Evolutionary conservation across 2,329 filamentous ascomycete species (phyloP).

Genomic region (Periconia sp.): DNA sequence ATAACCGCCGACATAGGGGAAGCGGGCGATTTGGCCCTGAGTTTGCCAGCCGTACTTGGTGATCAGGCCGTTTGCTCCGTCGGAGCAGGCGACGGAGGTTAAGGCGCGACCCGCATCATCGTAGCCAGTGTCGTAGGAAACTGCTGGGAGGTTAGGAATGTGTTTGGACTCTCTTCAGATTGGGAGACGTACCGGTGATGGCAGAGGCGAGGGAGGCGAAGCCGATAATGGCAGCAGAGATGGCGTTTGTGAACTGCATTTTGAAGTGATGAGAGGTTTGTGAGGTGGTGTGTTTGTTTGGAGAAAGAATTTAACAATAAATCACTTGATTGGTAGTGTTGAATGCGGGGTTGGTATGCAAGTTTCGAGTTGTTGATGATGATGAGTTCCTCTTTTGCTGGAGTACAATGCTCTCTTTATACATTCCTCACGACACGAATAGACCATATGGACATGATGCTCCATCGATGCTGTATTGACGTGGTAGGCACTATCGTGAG

Average conservation of each 20-base stretch:
- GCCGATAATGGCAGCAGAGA: conserved; percentile 26
- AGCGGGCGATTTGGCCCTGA: conserved; percentile 49
- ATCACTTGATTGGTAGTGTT: conserved; percentile 6
- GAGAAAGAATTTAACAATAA: conserved; percentile 1
- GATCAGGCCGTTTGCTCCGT: conserved; percentile 67
- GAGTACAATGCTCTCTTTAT: conserved; percentile 28
- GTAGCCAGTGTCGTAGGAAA: conserved; percentile 74
- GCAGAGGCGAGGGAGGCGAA: conserved; percentile 35
- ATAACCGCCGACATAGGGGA: conserved; percentile 54
- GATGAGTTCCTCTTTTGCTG: conserved; percentile 7
- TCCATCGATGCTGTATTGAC: conserved; percentile 20
- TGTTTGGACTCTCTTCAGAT: neutral
- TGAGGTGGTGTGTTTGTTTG: conserved; percentile 1
- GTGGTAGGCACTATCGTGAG: conserved; percentile 20
- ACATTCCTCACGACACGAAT: conserved; percentile 12
- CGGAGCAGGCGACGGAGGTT: conserved; percentile 64
- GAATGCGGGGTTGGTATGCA: conserved; percentile 3
- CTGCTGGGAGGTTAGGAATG: conserved; percentile 33
- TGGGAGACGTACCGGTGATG: conserved; percentile 28
- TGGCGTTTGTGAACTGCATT: conserved; percentile 36
- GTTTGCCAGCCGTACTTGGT: conserved; percentile 61
- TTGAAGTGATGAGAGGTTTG: conserved; percentile 12
- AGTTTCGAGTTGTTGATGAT: conserved; percentile 13
- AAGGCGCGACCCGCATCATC: conserved; percentile 62
- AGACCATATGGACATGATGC: conserved; percentile 12